Evolutionary conservation across 306 rosid species (phyloP).

Genomic region (Trifolium dubium): DNA sequence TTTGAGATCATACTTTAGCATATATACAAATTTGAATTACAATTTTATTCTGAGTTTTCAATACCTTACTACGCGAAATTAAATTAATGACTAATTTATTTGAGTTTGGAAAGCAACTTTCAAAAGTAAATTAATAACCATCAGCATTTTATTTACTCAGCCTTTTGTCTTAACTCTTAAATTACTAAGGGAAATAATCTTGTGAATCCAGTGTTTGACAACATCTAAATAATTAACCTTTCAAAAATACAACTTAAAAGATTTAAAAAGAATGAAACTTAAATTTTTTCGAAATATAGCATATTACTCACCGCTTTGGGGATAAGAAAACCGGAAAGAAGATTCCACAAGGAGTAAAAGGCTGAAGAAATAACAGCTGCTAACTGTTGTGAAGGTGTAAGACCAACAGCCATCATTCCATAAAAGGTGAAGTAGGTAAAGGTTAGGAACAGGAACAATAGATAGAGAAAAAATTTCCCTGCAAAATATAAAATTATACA

Average conservation of each 20-base stretch:
- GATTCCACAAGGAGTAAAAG: conserved; percentile 94
- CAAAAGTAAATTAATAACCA: not conserved
- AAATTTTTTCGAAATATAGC: not conserved
- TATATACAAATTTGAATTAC: not conserved
- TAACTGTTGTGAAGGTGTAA: conserved; percentile 78
- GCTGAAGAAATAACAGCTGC: conserved; percentile 94
- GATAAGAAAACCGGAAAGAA: conserved; percentile 90
- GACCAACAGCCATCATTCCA: conserved; percentile 95
- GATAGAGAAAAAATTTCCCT: conserved; percentile 80
- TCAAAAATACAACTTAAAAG: not conserved
- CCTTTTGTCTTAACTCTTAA: too few relatives aligned
- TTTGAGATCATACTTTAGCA: too few relatives aligned
- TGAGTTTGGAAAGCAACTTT: not conserved
- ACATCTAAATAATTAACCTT: too few relatives aligned
- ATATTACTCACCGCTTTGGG: conserved; percentile 73
- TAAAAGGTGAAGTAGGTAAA: conserved; percentile 94
- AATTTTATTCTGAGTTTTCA: not conserved
- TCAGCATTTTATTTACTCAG: not conserved
- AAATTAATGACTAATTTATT: not conserved
- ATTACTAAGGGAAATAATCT: not conserved
- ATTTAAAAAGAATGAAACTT: not conserved
- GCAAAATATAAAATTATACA: conserved; percentile 41
- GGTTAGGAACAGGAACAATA: conserved; percentile 87
- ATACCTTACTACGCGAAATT: not conserved
- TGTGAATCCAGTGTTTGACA: not conserved